A percentile compares a stretch with the other conserved stretches of the same genome.
Evolutionary conservation across 225 moss, liverwort and hornwort species (phyloP).

Genomic region (Bryoerythrophyllum caledonicum): DNA sequence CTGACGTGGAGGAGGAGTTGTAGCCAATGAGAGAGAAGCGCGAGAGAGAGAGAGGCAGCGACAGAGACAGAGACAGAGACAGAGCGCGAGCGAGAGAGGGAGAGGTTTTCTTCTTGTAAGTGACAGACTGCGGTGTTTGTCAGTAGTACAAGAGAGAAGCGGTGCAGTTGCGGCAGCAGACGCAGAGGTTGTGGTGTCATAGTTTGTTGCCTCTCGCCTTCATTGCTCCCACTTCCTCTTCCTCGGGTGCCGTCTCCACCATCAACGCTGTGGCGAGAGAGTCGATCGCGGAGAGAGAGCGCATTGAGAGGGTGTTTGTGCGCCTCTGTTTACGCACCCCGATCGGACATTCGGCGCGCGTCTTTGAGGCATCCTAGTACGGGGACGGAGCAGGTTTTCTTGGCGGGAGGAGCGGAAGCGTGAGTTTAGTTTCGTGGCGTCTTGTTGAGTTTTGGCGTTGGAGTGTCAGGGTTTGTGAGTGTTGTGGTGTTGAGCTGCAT

Average conservation of each 20-base stretch:
- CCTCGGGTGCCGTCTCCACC: conserved; percentile 12
- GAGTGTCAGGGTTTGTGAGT: background rate
- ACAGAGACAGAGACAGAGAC: no score
- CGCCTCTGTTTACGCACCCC: background rate
- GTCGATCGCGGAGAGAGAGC: no score
- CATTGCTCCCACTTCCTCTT: conserved; percentile 11
- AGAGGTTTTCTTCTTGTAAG: background rate
- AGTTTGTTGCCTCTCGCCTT: background rate
- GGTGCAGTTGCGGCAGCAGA: background rate
- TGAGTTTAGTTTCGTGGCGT: no score
- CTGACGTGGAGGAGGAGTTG: background rate
- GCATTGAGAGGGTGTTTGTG: conserved; percentile 16
- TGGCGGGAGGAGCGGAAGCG: no score
- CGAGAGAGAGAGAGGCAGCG: no score
- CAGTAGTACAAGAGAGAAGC: no score
- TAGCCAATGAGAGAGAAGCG: background rate
- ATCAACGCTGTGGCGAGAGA: background rate
- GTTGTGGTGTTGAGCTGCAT: background rate
- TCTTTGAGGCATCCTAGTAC: no score
- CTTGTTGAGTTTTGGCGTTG: no score
- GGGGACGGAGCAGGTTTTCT: no score
- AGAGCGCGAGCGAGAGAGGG: background rate
- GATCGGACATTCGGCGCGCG: background rate
- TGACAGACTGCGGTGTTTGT: no score
- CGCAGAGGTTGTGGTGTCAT: background rate